A percentile compares a stretch with the other conserved stretches of the same genome.
These are phyloP conservation scores for Lactarius vividus DNA, from an alignment of 768 basidiomycete genomes.

Conservation along the genomic window DNA sequence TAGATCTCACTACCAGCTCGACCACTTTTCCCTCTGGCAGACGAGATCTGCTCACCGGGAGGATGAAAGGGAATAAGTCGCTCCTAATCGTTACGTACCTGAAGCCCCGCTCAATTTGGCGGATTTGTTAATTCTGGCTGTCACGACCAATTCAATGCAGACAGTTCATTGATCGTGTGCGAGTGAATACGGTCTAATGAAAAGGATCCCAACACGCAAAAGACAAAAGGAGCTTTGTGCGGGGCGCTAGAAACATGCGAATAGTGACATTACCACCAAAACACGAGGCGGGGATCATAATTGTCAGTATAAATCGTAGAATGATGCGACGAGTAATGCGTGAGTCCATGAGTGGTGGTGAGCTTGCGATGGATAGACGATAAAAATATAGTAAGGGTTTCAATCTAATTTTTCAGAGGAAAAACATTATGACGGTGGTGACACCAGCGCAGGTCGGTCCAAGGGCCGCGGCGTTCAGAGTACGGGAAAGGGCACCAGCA, in stretches of 20 bases:
- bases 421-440: neutral
- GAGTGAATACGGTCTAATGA: neutral
- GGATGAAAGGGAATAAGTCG: neutral
- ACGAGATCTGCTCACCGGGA: neutral
- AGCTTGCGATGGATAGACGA: neutral
- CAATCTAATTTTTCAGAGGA: neutral
- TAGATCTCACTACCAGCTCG: neutral
- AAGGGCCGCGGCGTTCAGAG: neutral
- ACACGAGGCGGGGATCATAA: neutral
- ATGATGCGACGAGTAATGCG: neutral
- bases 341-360: conserved; percentile 6
- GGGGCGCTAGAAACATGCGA: neutral
- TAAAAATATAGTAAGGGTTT: neutral
- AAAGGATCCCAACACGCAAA: neutral
- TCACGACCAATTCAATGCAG: neutral
- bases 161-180: neutral
- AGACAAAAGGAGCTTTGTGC: neutral
- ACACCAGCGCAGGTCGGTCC: neutral
- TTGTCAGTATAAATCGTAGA: neutral
- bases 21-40: neutral
- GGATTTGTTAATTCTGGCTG: neutral
- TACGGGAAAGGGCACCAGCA: neutral
- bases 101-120: neutral
- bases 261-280: neutral
- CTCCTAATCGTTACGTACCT: neutral